phyloP scores from a whole-genome alignment of 306 rosid genomes.

The Acacia melanoxylon region DNA sequence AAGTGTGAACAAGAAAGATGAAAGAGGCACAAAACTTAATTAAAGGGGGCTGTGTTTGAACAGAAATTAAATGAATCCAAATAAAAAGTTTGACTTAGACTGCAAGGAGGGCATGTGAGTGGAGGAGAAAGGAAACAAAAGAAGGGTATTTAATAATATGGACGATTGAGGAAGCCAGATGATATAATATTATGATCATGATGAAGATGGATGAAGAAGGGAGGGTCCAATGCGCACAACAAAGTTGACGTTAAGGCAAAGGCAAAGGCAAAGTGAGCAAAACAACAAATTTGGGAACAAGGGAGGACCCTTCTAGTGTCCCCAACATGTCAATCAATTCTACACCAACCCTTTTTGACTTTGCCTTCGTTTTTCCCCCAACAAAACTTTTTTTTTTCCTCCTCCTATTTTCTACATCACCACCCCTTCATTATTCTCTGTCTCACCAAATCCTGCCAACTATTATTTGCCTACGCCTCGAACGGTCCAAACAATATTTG shows the following conservation, averaged over 20 bases:
- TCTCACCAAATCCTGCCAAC: conserved; percentile 24
- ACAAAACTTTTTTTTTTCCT: background rate
- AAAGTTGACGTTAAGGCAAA: conserved; percentile 55
- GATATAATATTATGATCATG: background rate
- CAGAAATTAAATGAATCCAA: background rate
- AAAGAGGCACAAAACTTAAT: background rate
- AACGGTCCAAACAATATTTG: conserved; percentile 28
- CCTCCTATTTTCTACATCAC: background rate
- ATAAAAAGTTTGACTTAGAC: background rate
- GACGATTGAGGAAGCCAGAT: background rate
- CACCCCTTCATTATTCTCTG: background rate
- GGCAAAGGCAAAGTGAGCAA: conserved; percentile 35
- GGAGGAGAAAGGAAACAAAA: background rate
- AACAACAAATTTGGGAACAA: conserved; percentile 12
- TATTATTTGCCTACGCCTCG: conserved; percentile 23
- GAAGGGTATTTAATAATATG: background rate
- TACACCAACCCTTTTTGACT: conserved; percentile 65
- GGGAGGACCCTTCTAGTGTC: conserved; percentile 29
- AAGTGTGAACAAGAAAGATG: background rate
- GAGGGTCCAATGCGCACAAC: conserved; percentile 17
- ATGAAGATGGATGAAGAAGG: background rate
- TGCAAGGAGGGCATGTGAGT: conserved; percentile 14
- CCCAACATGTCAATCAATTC: conserved; percentile 40
- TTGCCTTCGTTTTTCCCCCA: conserved; percentile 21
- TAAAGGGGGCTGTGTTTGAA: background rate